Percentiles rank a stretch among this genome's conserved stretches.
Conservation (phyloP, 2,329 filamentous ascomycete genomes). For the Ilyonectria destructans region DNA sequence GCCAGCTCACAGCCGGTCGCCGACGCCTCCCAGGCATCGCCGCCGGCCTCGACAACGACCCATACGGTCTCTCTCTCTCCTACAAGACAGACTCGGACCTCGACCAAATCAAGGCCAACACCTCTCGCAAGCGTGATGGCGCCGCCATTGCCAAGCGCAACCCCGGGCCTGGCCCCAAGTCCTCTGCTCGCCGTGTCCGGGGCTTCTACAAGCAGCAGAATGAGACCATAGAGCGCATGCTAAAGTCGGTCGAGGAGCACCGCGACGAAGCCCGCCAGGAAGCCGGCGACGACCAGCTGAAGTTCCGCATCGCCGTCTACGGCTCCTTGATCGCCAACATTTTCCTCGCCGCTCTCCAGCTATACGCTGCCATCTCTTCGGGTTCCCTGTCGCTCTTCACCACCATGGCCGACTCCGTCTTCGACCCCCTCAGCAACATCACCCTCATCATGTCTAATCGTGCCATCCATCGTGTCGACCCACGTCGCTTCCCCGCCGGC, state of each 20-base stretch:
- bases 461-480: conserved; percentile 89
- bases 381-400: conserved; percentile 97
- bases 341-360: conserved; percentile 83
- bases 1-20: conserved; percentile 57
- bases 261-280: conserved; percentile 85
- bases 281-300: conserved; percentile 85
- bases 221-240: conserved; percentile 90
- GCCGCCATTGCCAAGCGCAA: conserved; percentile 37
- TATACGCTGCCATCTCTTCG: conserved; percentile 90
- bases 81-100: conserved; percentile 87
- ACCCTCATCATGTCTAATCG: conserved; percentile 90
- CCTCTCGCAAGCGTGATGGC: conserved; percentile 80
- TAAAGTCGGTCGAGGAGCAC: conserved; percentile 96
- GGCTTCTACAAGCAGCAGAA: conserved; percentile 94
- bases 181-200: conserved; percentile 72
- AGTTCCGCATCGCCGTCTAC: conserved; percentile 77
- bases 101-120: conserved; percentile 84
- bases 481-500: conserved; percentile 88
- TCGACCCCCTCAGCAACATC: conserved; percentile 92
- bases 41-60: conserved; percentile 76
- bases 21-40: conserved; percentile 71
- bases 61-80: conserved; percentile 83
- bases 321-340: conserved; percentile 86
- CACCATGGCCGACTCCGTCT: conserved; percentile 95
- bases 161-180: conserved; percentile 46